Evolutionary conservation across 441 rosid species (phyloP), one percentile per base, ranked within the genome.

Genomic region (Syzygium syzygioides): DNA sequence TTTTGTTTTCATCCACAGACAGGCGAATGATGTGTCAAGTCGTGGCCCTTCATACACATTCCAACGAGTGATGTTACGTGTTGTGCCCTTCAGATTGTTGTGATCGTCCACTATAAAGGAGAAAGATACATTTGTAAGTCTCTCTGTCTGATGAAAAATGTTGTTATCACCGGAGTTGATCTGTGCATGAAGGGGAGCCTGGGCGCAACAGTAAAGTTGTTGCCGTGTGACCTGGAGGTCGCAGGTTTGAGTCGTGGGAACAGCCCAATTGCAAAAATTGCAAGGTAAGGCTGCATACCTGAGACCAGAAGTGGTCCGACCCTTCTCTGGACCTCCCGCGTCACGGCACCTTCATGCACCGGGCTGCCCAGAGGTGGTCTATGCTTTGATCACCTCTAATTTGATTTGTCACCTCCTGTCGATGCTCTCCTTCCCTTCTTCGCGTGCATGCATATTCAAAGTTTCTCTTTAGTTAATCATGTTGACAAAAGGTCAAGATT

Each of bases 11-110:
- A 57, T 62, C 32, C 68, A 84, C 87, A 55, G 20, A 79, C 20
- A 86, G 76, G 85, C 60, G 1, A 89, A 85, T 91, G 90, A 66
- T 86, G 87, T 76, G 89, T 88, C 76, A 79, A 79, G 85, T 87
- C 88, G 28, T 56, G 85, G 87, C 66, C 79, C 89, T 87, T 89
- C 85, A 50, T 89, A 68, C 88, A 60, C 86, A 76, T 76, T 76
- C 34, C 86, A 85, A 76, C 68, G 56, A 54, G 86, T 88, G 28
- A 79, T 32, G 52, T 37, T 71, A 71, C 25, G 41, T 87, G 85
- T 12, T 41, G 83, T 41, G 83, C 83, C 83, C 83, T 76, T 12
- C 83, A 76, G 83, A 76, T 71, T 41, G 53, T 76, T 76, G 53
- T 76, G 83, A 76, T 76, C 83, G 9, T 41, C 83, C n/a, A 25